Evolutionary conservation across 768 basidiomycete genomes (phyloP), one percentile per base, ranked within the genome.

Genomic region (Amanita inopinata): DNA sequence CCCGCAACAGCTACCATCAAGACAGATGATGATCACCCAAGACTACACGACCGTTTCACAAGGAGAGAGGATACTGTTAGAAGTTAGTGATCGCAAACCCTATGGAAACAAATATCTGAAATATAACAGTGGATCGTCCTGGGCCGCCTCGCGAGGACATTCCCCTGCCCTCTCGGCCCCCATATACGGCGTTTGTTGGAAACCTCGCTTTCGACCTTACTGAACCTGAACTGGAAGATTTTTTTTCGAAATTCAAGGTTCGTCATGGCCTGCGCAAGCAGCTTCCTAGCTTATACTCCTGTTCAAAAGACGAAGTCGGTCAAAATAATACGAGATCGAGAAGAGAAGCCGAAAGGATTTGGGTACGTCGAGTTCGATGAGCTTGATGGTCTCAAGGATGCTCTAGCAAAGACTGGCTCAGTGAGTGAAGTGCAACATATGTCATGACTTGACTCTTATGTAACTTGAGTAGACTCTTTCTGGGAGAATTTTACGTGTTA

Each of bases 281-380:
- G 25, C 39, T 39, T 40, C 19, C 15, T 31, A 24, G n/a, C 22
- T 46, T 35, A 38, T 24, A 39, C 20, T 41, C 39, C 35, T 33
- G 14, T 15, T 31, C 14, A 11, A 12, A 3, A 89, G 85, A 72
- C 80, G 48, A 85, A 85, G 58, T 80, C 81, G 14, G 75, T 90
- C 49, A 93, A 97, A 67, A 86, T 98, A 47, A 94, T 98, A 61
- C 83, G 75, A 57, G 93, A 93, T 53, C 74, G 78, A 46, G 92
- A 93, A 40, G 92, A 93, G 37, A 91, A 90, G 58, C 89, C 93
- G 14, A 97, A 97, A 61, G 96, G 96, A 0, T 98, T 97, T 63
- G 96, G 94, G 24, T 98, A 99, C 59, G 79, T 97, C 46, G 96
- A 99, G 58, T 98, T 98, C 55, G 74, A 71, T n/a, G 83, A 82